These are phyloP conservation scores for Camelina laxa DNA, from an alignment of 345 rosid genomes.

Conservation along the genomic window DNA sequence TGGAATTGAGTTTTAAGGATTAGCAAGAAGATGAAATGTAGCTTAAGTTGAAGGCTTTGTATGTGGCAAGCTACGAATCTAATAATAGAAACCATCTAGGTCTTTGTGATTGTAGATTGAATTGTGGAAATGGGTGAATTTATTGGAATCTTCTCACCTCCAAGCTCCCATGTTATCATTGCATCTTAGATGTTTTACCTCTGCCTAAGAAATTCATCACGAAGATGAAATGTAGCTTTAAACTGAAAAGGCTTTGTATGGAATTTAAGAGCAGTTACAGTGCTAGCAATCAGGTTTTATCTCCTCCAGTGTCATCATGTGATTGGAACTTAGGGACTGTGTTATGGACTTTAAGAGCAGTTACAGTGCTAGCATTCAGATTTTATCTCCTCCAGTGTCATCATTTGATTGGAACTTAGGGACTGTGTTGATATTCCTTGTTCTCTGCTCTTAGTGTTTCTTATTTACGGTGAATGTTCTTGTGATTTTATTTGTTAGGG, in stretches of 20 bases:
- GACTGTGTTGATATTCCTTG: not conserved
- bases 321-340: conserved; percentile 1
- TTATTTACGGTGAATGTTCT: not conserved
- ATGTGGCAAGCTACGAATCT: too few species aligned
- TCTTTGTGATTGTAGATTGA: not conserved
- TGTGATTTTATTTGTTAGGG: conserved; percentile 59
- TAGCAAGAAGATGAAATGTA: not conserved
- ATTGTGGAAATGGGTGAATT: not conserved
- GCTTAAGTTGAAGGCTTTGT: too few species aligned
- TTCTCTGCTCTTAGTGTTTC: not conserved
- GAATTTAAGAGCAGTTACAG: too few species aligned
- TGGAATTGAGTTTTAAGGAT: not conserved
- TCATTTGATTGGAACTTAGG: not conserved
- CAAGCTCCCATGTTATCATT: not conserved
- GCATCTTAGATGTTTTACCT: not conserved
- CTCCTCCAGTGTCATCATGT: not conserved
- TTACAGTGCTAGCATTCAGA: not conserved
- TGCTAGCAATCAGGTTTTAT: not conserved
- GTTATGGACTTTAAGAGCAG: not conserved
- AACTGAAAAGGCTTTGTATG: not conserved
- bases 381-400: not conserved
- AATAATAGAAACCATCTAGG: not conserved
- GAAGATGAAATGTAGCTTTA: conserved; percentile 14
- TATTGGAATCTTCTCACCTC: not conserved
- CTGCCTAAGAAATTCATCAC: not conserved